phyloP scores from a whole-genome alignment of 2,329 filamentous ascomycete species.

The Trichophaea hybrida region DNA sequence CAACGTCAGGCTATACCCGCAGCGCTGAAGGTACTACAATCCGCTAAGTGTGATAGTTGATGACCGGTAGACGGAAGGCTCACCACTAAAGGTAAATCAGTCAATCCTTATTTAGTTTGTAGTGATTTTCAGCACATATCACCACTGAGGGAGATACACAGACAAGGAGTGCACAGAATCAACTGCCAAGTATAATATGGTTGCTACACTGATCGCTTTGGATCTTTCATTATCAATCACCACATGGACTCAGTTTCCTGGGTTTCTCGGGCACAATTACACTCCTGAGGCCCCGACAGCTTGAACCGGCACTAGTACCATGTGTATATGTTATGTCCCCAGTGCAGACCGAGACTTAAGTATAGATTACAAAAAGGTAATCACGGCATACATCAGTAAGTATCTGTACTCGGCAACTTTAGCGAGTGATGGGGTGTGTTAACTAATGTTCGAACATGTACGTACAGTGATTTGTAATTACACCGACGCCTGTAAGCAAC shows the following conservation, averaged over 20 bases:
- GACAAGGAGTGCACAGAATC: slow-evolving; percentile 40
- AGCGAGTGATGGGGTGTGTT: background rate
- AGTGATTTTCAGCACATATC: too few species aligned
- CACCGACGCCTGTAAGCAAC: slow-evolving; percentile 4
- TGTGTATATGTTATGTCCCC: too few species aligned
- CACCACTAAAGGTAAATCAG: too few species aligned
- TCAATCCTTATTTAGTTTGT: too few species aligned
- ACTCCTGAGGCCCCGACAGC: background rate
- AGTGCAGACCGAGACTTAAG: too few species aligned
- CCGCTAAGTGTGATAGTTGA: too few species aligned
- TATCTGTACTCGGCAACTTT: too few species aligned
- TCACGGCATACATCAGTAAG: slow-evolving; percentile 27
- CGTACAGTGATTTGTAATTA: background rate
- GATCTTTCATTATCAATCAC: slow-evolving; percentile 32
- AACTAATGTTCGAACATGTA: background rate
- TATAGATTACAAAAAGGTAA: slow-evolving; percentile 22
- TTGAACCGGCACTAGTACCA: too few species aligned
- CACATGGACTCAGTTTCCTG: slow-evolving; percentile 39
- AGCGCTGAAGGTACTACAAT: too few species aligned
- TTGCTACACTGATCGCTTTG: slow-evolving; percentile 42
- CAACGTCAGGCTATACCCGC: slow-evolving; percentile 44
- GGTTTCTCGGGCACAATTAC: background rate
- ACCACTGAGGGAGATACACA: slow-evolving; percentile 42
- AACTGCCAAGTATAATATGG: slow-evolving; percentile 33
- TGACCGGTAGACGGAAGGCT: too few species aligned